Conservation (phyloP, 106 monocot genomes). For the Cymbidium sinense region DNA sequence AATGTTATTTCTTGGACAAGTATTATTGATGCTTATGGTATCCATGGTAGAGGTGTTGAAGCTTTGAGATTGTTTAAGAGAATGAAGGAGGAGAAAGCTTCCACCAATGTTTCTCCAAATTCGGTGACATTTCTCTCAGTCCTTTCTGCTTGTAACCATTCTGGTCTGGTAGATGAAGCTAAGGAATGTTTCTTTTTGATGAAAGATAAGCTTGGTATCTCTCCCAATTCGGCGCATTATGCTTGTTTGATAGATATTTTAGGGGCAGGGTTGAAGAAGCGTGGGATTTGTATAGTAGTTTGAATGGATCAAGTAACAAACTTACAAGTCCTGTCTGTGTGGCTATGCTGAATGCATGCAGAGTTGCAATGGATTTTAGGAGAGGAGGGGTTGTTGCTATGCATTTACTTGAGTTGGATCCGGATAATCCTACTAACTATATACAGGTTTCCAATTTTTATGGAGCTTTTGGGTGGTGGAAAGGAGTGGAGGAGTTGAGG, state of each 20-base stretch:
- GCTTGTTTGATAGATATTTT: slow-evolving; percentile 42
- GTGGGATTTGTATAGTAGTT: slow-evolving; percentile 28
- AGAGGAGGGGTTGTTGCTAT: slow-evolving; percentile 23
- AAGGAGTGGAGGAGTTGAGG: slow-evolving; percentile 25
- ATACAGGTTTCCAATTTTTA: slow-evolving; percentile 41
- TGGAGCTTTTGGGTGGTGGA: slow-evolving; percentile 37
- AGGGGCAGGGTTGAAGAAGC: slow-evolving; percentile 46
- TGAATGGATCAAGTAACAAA: slow-evolving; percentile 1
- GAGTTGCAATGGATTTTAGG: slow-evolving; percentile 22
- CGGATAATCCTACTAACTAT: slow-evolving; percentile 33
- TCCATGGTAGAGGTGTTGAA: slow-evolving; percentile 29
- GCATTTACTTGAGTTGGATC: slow-evolving; percentile 20
- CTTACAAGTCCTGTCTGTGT: slow-evolving; percentile 25
- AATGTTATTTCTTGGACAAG: slow-evolving; percentile 45
- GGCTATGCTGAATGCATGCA: slow-evolving; percentile 45
- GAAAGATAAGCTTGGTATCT: slow-evolving; percentile 25
- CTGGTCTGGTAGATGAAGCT: slow-evolving; percentile 37
- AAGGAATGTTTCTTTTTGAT: slow-evolving; percentile 20
- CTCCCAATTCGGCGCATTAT: slow-evolving; percentile 41
- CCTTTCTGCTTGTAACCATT: slow-evolving; percentile 43
- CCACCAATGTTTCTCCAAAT: slow-evolving; percentile 20
- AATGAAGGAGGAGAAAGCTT: slow-evolving; percentile 18
- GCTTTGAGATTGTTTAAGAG: slow-evolving; percentile 25
- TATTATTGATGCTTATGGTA: slow-evolving; percentile 46
- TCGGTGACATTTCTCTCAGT: slow-evolving; percentile 31